Evolutionary conservation across 2,329 filamentous ascomycete genomes (phyloP), one percentile per base, ranked within the genome.

Genomic region (Talaromyces rugulosus): DNA sequence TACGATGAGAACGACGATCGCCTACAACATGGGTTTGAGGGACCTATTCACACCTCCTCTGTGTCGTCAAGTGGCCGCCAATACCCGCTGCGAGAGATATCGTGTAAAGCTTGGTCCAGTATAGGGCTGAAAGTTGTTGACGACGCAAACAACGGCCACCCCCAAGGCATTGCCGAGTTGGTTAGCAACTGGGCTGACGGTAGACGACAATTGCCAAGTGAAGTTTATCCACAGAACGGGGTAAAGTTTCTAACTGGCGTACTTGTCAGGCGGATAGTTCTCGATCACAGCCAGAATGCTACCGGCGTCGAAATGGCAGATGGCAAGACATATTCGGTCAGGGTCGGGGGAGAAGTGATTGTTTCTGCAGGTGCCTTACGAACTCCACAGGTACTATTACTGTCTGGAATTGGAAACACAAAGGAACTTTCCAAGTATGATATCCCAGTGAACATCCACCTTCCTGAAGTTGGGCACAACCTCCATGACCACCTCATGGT

Each of bases 311-410:
- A 18, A 50, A 23, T 50, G 3, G 23, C 44, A 5, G 23, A 27
- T 14, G 44, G 44, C n/a, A 8, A 23, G 9, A 14, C 9, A 27
- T 5, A 82, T 81, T 36, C 14, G 5, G 14, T 36, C 12, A 62
- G 87, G 89, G 73, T n/a, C 44, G 23, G 23, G 12, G 44, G 44
- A 7, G 61, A 62, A 40, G 52, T 62, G n/a, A 59, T 62, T 27
- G 16, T 62, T 50, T 50, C 50, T 9, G 34, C 47, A 6, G 61
- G 61, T 14, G 52, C 61, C 5, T 27, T 62, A 30, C 52, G 51
- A 18, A 59, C 83, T 1, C 86, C 86, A 6, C 87, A 89, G 71
- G 74, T 90, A 2, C 82, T 90, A 12, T 85, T 87, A 75, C 81
- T 89, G 1, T 84, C 80, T 58, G 87, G 87, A n/a, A 80, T 89